Base-by-base conservation (phyloP, 2,329 filamentous ascomycete species). In the Didymella pinodella region DNA sequence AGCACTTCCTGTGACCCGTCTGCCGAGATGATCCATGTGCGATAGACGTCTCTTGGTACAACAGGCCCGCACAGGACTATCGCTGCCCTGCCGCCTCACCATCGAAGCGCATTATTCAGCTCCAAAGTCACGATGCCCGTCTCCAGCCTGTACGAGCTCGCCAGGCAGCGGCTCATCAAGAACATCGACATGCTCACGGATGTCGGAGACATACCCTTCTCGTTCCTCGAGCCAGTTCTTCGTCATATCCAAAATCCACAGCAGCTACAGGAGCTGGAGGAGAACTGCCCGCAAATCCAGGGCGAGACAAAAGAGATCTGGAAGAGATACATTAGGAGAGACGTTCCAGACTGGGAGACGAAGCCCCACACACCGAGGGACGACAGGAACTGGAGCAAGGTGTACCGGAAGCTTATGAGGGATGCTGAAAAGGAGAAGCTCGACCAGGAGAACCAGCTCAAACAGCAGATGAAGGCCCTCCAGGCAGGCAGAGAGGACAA, bases 251-350 rank as follows among this genome's bases (percentile, higher is more conserved):
- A 90, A 53, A 89, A 85, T 63, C 88, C 93, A 1, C 79, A 84
- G 44, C 93, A 96, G 74, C 86, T 98, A 31, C 78, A 81, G 65
- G 76, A 83, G 56, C 84, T 97, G 58, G 93, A 97, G 78, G 62
- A 84, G 49, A 87, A 88, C 71, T 93, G 89, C 5, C 91, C 92
- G 0, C 91, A 96, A 64, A 84, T 97, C 50, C 82, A 85, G 61
- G 86, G 87, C 36, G 82, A 90, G 55, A 88, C 88, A 38, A 84
- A 81, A 20, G 90, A 93, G 67, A 81, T 94, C 61, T 97, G 94
- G 94, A 78, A 87, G 41, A 84, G 86, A 28, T 85, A 97, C 70
- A 95, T 98, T 75, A 85, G 86, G 50, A 86, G 88, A 47, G 88
- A 97, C 69, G 91, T 97, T 62, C 87, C 88, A 2, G 80, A 86